These are phyloP conservation scores for Arachis monticola DNA, from an alignment of 331 rosid species.

Conservation along the genomic window DNA sequence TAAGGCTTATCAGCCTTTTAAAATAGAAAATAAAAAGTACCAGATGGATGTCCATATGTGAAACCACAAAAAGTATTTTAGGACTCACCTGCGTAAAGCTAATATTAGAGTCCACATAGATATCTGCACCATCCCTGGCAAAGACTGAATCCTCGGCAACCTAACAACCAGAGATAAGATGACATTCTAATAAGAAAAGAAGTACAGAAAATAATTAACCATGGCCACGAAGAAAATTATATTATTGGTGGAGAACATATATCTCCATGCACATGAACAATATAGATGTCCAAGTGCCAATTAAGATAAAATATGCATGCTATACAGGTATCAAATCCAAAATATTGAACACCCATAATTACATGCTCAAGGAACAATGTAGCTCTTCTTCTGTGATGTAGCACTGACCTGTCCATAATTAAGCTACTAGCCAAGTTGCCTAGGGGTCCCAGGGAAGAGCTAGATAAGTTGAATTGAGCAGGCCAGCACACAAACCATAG, in stretches of 20 bases:
- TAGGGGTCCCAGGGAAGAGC: slow-evolving; percentile 12
- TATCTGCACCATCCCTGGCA: slow-evolving; percentile 85
- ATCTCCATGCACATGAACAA: slow-evolving; percentile 28
- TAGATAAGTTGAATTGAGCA: not conserved
- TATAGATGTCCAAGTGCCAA: not conserved
- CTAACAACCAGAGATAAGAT: slow-evolving; percentile 46
- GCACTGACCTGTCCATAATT: slow-evolving; percentile 26
- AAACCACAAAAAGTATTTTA: slow-evolving; percentile 28
- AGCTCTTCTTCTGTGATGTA: slow-evolving; percentile 30
- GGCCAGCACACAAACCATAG: slow-evolving; percentile 10
- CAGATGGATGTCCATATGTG: slow-evolving; percentile 5
- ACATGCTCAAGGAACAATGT: slow-evolving; percentile 21
- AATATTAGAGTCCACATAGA: slow-evolving; percentile 85
- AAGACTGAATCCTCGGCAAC: slow-evolving; percentile 81
- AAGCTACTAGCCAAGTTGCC: slow-evolving; percentile 25
- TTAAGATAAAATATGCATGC: slow-evolving; percentile 19
- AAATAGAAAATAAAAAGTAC: slow-evolving; percentile 16
- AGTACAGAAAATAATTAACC: slow-evolving; percentile 26
- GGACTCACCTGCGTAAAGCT: slow-evolving; percentile 85
- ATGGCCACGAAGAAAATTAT: not conserved
- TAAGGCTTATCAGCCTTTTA: slow-evolving; percentile 23
- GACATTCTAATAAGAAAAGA: slow-evolving; percentile 28
- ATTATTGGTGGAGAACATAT: slow-evolving; percentile 20
- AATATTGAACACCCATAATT: slow-evolving; percentile 30
- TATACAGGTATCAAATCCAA: slow-evolving; percentile 15